Conservation (phyloP, 2,329 filamentous ascomycete species). For the Microsporum ferrugineum region DNA sequence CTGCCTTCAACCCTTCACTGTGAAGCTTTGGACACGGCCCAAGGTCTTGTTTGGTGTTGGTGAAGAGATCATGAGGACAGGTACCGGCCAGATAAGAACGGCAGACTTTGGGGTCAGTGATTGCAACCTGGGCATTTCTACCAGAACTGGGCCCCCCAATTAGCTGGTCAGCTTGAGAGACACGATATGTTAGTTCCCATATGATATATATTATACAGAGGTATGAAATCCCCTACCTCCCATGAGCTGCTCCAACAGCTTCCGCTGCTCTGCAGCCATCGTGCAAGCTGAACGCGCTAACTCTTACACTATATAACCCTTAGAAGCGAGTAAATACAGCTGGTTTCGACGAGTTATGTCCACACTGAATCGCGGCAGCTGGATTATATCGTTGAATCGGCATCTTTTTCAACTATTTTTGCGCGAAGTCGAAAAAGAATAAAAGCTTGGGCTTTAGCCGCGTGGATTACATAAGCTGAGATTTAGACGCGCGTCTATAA, state of each 20-base stretch:
- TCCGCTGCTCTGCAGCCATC: conserved; percentile 96
- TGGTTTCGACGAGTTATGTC: background rate
- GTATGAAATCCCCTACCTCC: conserved; percentile 32
- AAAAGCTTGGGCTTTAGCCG: background rate
- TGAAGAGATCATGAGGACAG: conserved; percentile 97
- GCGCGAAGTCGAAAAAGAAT: background rate
- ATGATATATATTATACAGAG: too few species aligned
- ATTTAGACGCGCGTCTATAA: background rate
- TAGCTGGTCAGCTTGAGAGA: conserved; percentile 45
- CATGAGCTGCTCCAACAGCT: conserved; percentile 92
- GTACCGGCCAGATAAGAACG: conserved; percentile 87
- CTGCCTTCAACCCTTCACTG: conserved; percentile 73
- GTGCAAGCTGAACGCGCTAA: background rate
- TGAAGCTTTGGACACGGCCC: conserved; percentile 82
- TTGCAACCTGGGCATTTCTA: conserved; percentile 68
- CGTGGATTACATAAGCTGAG: background rate
- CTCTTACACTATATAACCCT: background rate
- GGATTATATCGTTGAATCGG: background rate
- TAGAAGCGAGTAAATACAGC: background rate
- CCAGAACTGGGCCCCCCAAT: conserved; percentile 66
- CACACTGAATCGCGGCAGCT: background rate
- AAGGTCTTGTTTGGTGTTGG: conserved; percentile 96
- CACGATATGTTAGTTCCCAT: conserved; percentile 17
- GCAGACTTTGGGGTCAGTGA: conserved; percentile 89
- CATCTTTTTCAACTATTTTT: background rate